A percentile compares a stretch with the other conserved stretches of the same genome.
Conservation (phyloP, 1,139 yeast species). For the Blastobotrys ciferrii region DNA sequence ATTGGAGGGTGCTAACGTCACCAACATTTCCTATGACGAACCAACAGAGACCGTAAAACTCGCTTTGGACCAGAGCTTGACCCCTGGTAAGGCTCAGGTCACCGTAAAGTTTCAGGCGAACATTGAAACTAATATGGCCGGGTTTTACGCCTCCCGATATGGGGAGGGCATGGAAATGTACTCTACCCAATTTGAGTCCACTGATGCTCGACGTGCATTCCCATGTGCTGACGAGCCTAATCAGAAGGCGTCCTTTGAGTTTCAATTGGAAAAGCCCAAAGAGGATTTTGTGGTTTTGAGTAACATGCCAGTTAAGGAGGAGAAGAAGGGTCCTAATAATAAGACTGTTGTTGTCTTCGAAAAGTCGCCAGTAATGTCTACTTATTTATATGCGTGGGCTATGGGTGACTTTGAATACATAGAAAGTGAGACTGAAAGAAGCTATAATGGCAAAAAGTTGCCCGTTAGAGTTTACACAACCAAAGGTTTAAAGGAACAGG, state of each 20-base stretch:
- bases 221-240: conserved; percentile 91
- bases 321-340: conserved; percentile 29
- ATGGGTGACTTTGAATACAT: conserved; percentile 73
- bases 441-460: conserved; percentile 51
- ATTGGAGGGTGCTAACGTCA: conserved; percentile 22
- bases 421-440: conserved; percentile 44
- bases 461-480: conserved; percentile 84
- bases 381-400: conserved; percentile 75
- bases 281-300: conserved; percentile 64
- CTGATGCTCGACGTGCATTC: conserved; percentile 87
- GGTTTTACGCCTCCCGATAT: conserved; percentile 77
- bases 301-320: conserved; percentile 60
- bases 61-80: conserved; percentile 24
- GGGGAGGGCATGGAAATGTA: conserved; percentile 67
- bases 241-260: conserved; percentile 72
- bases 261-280: conserved; percentile 56
- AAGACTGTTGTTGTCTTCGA: conserved; percentile 45
- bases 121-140: conserved; percentile 70
- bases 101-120: conserved; percentile 44
- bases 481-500: conserved; percentile 64
- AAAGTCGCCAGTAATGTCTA: conserved; percentile 69
- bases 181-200: conserved; percentile 86
- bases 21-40: conserved; percentile 27
- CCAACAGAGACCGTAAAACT: conserved; percentile 38
- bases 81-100: conserved; percentile 23